These are phyloP conservation scores for Diplogelasinospora grovesii DNA, from an alignment of 495 filamentous ascomycete species.

Conservation along the genomic window DNA sequence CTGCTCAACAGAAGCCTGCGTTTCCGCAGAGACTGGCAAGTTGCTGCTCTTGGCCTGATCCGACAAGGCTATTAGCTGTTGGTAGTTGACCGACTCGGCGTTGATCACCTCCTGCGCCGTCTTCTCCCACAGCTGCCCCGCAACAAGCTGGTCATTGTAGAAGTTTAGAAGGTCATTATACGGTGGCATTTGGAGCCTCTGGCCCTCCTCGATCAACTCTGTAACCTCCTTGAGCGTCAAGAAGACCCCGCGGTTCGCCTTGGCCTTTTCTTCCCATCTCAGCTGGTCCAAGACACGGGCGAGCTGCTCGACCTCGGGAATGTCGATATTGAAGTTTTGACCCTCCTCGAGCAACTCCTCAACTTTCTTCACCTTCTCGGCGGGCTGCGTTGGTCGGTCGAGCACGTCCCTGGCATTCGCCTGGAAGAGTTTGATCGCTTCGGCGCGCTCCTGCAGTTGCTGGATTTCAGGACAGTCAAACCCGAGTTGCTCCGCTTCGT, in stretches of 20 bases:
- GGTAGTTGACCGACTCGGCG: slow-evolving; percentile 83
- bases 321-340: slow-evolving; percentile 85
- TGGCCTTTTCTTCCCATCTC: slow-evolving; percentile 80
- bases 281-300: slow-evolving; percentile 75
- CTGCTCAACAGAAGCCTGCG: slow-evolving; percentile 75
- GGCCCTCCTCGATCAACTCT: slow-evolving; percentile 67
- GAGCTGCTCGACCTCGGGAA: slow-evolving; percentile 83
- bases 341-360: slow-evolving; percentile 85
- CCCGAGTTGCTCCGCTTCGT: slow-evolving; percentile 76
- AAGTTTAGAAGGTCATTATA: slow-evolving; percentile 69
- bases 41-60: slow-evolving; percentile 61
- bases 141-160: slow-evolving; percentile 66
- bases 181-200: slow-evolving; percentile 66
- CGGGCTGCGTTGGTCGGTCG: slow-evolving; percentile 46
- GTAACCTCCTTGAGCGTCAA: slow-evolving; percentile 70
- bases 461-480: slow-evolving; percentile 94
- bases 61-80: slow-evolving; percentile 87
- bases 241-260: slow-evolving; percentile 51
- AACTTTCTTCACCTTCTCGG: slow-evolving; percentile 81
- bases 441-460: slow-evolving; percentile 77
- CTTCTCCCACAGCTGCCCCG: slow-evolving; percentile 81
- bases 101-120: slow-evolving; percentile 93
- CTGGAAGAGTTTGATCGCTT: slow-evolving; percentile 83
- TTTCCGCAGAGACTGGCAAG: slow-evolving; percentile 77
- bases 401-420: slow-evolving; percentile 65